phyloP scores from a whole-genome alignment of 805 yeast genomes.

The Hanseniaspora guilliermondii region DNA sequence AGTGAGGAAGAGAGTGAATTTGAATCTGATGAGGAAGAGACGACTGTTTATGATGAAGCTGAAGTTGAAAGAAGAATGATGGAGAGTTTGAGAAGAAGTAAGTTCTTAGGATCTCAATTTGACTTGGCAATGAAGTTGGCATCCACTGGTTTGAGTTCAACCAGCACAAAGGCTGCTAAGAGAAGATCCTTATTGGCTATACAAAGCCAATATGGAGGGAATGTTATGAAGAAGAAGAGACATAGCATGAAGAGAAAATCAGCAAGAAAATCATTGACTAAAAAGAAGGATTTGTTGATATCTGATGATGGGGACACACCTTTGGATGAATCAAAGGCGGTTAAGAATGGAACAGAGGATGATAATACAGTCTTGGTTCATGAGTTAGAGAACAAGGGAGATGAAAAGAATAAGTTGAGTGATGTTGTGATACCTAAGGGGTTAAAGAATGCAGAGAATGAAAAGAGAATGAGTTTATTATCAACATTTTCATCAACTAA shows the following conservation, averaged over 20 bases:
- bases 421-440: conserved; percentile 60
- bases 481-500: conserved; percentile 49
- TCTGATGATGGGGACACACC: neutral
- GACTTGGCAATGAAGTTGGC: conserved; percentile 14
- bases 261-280: neutral
- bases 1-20: conserved; percentile 15
- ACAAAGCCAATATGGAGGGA: conserved; percentile 28
- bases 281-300: neutral
- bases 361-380: conserved; percentile 4
- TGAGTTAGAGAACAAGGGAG: conserved; percentile 10
- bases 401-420: conserved; percentile 41
- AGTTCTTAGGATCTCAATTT: conserved; percentile 31
- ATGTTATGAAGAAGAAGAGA: conserved; percentile 16
- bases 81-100: conserved; percentile 35
- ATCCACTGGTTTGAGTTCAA: neutral
- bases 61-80: conserved; percentile 25
- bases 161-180: conserved; percentile 5
- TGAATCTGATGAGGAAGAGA: conserved; percentile 20
- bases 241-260: conserved; percentile 11
- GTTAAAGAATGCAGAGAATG: conserved; percentile 49
- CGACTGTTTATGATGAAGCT: conserved; percentile 16
- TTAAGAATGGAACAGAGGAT: neutral
- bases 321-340: conserved; percentile 3
- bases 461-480: conserved; percentile 55
- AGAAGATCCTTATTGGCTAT: conserved; percentile 18